Percentiles rank a stretch among this genome's conserved stretches.
phyloP scores from a whole-genome alignment of 1,284 basidiomycete genomes.

The Trichosporon ovoides region DNA sequence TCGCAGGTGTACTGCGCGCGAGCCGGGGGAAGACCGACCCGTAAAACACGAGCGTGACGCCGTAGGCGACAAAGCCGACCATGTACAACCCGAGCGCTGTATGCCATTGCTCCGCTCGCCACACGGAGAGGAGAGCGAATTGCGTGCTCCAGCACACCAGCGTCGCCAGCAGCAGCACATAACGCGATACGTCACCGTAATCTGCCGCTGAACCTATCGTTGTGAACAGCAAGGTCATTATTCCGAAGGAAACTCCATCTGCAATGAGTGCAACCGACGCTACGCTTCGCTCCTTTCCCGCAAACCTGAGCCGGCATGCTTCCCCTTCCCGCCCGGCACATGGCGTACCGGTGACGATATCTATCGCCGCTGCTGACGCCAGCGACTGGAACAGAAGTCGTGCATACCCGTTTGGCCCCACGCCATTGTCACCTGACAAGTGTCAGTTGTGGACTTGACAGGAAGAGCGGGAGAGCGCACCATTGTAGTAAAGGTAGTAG shows the following conservation, averaged over 20 bases:
- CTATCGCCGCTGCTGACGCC: conserved; percentile 62
- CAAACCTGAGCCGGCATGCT: conserved; percentile 58
- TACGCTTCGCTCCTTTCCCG: conserved; percentile 60
- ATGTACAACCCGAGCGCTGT: conserved; percentile 71
- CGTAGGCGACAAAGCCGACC: conserved; percentile 51
- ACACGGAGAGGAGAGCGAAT: conserved; percentile 64
- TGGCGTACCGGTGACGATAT: conserved; percentile 49
- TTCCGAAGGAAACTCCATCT: conserved; percentile 50
- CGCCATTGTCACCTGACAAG: conserved; percentile 16
- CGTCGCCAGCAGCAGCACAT: conserved; percentile 64
- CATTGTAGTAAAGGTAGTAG: conserved; percentile 23
- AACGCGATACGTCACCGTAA: conserved; percentile 68
- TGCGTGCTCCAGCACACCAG: conserved; percentile 67
- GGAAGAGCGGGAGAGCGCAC: neutral
- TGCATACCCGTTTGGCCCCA: conserved; percentile 52
- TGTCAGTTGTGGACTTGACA: neutral
- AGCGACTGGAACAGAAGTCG: conserved; percentile 66
- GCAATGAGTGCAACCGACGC: conserved; percentile 67
- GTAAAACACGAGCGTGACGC: conserved; percentile 57
- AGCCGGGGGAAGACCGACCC: conserved; percentile 72
- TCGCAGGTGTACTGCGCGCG: conserved; percentile 66
- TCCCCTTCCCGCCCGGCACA: conserved; percentile 20
- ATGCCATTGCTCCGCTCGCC: conserved; percentile 56
- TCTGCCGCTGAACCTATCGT: conserved; percentile 74
- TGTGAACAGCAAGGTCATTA: conserved; percentile 61